phyloP scores from a whole-genome alignment of 495 filamentous ascomycete species.

The Penicillium subrubescens region DNA sequence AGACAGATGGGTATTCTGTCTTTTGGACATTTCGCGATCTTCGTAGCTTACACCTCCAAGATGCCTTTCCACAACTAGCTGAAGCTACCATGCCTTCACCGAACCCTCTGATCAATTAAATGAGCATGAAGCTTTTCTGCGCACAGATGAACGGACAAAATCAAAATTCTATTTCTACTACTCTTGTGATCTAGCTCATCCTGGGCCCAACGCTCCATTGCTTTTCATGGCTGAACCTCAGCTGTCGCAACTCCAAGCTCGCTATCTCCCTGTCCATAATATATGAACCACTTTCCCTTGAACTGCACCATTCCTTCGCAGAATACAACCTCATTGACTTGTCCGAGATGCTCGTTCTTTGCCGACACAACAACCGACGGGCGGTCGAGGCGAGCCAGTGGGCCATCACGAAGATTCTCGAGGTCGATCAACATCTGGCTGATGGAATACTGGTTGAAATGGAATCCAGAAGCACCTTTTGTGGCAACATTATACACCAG shows the following conservation, averaged over 20 bases:
- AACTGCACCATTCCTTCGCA: constrained; percentile 14
- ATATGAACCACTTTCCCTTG: constrained; percentile 13
- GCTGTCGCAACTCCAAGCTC: constrained; percentile 8
- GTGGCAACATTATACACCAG: background rate
- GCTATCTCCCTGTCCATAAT: constrained; percentile 10
- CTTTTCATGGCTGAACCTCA: background rate
- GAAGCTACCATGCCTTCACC: background rate
- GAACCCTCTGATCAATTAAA: background rate
- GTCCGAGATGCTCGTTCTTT: constrained; percentile 5
- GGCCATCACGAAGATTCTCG: background rate
- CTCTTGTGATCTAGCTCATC: background rate
- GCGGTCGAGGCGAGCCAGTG: constrained; percentile 13
- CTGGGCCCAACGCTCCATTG: background rate
- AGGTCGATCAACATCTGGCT: constrained; percentile 29
- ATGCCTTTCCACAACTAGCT: constrained; percentile 4
- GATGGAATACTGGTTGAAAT: constrained; percentile 18
- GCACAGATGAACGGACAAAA: background rate
- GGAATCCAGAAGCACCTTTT: background rate
- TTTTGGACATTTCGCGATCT: constrained; percentile 11
- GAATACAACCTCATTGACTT: constrained; percentile 12
- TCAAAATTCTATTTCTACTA: background rate
- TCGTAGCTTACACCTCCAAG: constrained; percentile 9
- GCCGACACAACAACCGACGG: constrained; percentile 12
- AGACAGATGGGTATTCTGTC: constrained; percentile 7
- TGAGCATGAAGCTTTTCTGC: background rate